Conservation (phyloP, 2,329 filamentous ascomycete species). For the Trichophyton equinum region DNA sequence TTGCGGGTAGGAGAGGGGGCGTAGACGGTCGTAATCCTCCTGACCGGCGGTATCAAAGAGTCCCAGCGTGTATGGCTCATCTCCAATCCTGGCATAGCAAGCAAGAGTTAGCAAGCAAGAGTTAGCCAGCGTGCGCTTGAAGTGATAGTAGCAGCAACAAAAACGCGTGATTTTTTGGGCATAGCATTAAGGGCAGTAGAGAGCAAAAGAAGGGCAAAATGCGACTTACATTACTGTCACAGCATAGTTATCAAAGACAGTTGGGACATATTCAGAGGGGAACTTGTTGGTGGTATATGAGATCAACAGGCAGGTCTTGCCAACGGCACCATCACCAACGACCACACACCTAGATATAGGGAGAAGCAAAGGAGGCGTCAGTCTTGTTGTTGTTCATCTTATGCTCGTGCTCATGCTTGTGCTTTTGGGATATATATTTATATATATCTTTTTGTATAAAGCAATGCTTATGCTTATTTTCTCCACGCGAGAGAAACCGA, state of each 20-base stretch:
- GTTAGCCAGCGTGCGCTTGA: background rate
- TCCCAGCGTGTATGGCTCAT: constrained; percentile 94
- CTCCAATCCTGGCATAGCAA: constrained; percentile 64
- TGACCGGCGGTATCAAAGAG: constrained; percentile 98
- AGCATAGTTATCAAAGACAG: constrained; percentile 98
- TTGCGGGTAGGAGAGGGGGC: constrained; percentile 93
- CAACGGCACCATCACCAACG: constrained; percentile 96
- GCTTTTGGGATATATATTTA: no score
- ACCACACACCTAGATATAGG: constrained; percentile 68
- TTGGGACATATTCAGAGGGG: constrained; percentile 98
- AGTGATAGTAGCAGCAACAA: background rate
- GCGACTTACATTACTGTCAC: constrained; percentile 89
- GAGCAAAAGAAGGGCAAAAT: constrained; percentile 29
- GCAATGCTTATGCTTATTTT: background rate
- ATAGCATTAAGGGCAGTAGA: background rate
- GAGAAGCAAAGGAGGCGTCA: background rate
- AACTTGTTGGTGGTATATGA: constrained; percentile 99
- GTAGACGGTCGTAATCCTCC: constrained; percentile 97
- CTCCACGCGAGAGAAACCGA: background rate
- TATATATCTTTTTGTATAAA: background rate
- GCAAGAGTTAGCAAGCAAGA: constrained; percentile 28
- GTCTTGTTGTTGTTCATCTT: background rate
- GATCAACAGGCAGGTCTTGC: constrained; percentile 97
- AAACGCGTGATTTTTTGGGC: background rate
- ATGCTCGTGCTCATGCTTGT: no score